phyloP scores from a whole-genome alignment of 495 filamentous ascomycete genomes.

The Tuber brumale region DNA sequence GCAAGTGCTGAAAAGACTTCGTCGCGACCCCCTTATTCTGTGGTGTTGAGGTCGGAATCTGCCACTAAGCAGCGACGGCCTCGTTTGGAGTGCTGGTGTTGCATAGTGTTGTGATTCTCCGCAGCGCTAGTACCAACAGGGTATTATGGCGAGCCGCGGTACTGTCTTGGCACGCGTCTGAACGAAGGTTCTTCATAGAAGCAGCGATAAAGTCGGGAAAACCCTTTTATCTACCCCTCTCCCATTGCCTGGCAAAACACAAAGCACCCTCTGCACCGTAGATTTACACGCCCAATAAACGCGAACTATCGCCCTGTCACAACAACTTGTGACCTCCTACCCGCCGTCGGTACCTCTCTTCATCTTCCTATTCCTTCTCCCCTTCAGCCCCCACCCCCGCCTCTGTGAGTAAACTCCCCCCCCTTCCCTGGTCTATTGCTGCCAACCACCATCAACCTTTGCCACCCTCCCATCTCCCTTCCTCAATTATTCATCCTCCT shows the following conservation, averaged over 20 bases:
- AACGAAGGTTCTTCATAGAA: neutral
- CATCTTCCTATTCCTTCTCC: slow-evolving; percentile 11
- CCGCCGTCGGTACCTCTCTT: neutral
- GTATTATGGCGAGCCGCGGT: neutral
- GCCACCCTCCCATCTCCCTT: slow-evolving; percentile 11
- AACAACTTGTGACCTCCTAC: neutral
- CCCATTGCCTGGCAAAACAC: neutral
- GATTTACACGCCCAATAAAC: slow-evolving; percentile 2
- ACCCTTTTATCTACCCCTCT: neutral
- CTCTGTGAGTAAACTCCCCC: slow-evolving; percentile 8
- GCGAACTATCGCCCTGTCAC: neutral
- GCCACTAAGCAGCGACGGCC: slow-evolving; percentile 37
- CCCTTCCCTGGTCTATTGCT: slow-evolving; percentile 18
- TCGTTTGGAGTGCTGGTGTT: slow-evolving; percentile 35
- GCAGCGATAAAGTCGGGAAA: neutral
- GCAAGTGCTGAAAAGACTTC: slow-evolving; percentile 37
- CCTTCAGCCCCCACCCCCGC: neutral
- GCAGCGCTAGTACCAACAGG: slow-evolving; percentile 18
- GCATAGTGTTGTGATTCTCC: slow-evolving; percentile 30
- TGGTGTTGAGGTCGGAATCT: slow-evolving; percentile 41
- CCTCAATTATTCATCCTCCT: neutral
- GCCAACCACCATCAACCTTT: slow-evolving; percentile 22
- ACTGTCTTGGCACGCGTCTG: slow-evolving; percentile 16
- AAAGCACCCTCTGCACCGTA: neutral
- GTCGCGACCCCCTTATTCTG: slow-evolving; percentile 38